Percentiles rank a stretch among this genome's conserved stretches.
Conservation (phyloP, 768 basidiomycete species). For the Galerina sulciceps region DNA sequence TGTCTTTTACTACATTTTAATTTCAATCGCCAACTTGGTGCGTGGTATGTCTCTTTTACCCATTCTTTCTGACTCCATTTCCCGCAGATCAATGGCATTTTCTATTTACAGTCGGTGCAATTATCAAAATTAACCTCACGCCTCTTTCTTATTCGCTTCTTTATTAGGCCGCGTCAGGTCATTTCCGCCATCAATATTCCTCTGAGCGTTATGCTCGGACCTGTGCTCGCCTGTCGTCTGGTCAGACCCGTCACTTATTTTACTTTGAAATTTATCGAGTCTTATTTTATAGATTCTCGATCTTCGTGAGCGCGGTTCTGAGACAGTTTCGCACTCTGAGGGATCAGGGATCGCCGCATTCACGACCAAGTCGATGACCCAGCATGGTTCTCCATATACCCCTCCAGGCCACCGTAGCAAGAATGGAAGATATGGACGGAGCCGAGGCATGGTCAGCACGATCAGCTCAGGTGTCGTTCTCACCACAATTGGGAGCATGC, state of each 20-base stretch:
- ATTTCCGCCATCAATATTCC: constrained; percentile 87
- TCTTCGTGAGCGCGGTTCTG: constrained; percentile 80
- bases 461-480: constrained; percentile 66
- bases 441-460: constrained; percentile 52
- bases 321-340: constrained; percentile 76
- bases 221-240: constrained; percentile 78
- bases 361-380: constrained; percentile 63
- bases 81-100: constrained; percentile 73
- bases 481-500: constrained; percentile 66
- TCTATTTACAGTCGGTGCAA: constrained; percentile 75
- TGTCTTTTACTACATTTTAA: constrained; percentile 84
- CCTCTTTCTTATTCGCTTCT: constrained; percentile 13
- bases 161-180: constrained; percentile 71
- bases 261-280: not conserved
- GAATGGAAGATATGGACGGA: constrained; percentile 38
- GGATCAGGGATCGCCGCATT: constrained; percentile 72
- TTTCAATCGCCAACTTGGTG: constrained; percentile 83
- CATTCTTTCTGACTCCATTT: not conserved
- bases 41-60: constrained; percentile 9
- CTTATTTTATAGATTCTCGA: constrained; percentile 64
- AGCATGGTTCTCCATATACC: constrained; percentile 59
- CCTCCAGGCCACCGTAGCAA: constrained; percentile 53
- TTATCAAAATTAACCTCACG: not conserved
- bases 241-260: constrained; percentile 38
- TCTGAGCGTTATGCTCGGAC: constrained; percentile 82